phyloP scores from a whole-genome alignment of 257 asterid species.

The Ilex aquifolium region DNA sequence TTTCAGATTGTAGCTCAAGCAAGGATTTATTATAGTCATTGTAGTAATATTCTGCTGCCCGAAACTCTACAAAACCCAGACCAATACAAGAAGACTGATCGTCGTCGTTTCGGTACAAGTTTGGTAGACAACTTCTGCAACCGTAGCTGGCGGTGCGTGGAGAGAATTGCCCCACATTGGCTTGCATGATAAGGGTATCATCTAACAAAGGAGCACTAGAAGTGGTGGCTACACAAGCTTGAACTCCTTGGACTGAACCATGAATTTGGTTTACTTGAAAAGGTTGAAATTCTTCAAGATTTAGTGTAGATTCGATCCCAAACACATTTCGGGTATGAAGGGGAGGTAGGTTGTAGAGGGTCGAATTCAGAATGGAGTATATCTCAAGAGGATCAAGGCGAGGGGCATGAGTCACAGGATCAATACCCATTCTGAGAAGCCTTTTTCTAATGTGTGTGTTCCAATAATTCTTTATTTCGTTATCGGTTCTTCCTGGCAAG shows the following conservation, averaged over 20 bases:
- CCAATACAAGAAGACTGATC: no score
- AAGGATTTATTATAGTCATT: not conserved
- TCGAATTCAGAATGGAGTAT: constrained; percentile 9
- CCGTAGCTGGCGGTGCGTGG: no score
- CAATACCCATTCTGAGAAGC: constrained; percentile 14
- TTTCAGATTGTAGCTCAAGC: not conserved
- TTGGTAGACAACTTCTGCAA: no score
- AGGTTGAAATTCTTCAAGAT: constrained; percentile 8
- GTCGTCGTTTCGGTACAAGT: no score
- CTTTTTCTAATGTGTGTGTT: constrained; percentile 18
- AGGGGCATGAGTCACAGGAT: constrained; percentile 15
- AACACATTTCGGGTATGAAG: not conserved
- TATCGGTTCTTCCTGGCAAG: constrained; percentile 21
- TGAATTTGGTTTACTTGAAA: constrained; percentile 3
- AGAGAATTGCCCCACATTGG: no score
- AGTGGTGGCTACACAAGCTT: no score
- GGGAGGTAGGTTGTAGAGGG: constrained; percentile 3
- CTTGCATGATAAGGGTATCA: no score
- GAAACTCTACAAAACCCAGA: no score
- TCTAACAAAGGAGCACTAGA: no score
- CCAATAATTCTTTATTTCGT: constrained; percentile 6
- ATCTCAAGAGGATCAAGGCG: constrained; percentile 14
- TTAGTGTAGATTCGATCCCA: constrained; percentile 13
- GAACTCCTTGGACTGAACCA: no score
- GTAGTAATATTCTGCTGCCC: not conserved